Evolutionary conservation across 1,139 yeast species (phyloP), one percentile per base, ranked within the genome.

Genomic region (Scheffersomyces stambukii): DNA sequence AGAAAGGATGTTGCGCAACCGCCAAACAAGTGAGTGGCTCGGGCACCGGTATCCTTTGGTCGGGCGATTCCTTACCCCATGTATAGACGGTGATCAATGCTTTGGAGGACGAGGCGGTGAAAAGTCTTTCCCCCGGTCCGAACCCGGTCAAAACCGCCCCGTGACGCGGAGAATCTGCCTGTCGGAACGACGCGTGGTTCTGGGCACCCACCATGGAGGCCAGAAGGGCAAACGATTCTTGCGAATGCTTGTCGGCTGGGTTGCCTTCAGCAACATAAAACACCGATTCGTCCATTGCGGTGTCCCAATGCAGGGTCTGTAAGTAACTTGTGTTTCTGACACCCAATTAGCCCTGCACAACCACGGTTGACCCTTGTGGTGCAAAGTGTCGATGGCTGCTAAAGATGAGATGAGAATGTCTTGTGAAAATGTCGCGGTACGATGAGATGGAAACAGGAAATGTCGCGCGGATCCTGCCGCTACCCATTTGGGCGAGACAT

Each of bases 21-120:
- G 73, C 67, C 31, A 91, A 50, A 48, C 85, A 75, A 9, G 71
- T 57, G 26, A 89, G 56, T 32, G 75, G 77, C 53, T 86, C 97
- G 0, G 97, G 96, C 8, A 89, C 65, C 1, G 95, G 93, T 23
- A 89, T 69, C 42, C 82, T 71, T 54, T 89, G 96, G 38, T 81
- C 86, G 1, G 84, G 77, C 8, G 84, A 70, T 47, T 91, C 97
- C 48, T 84, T 82, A 5, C 82, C 80, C 66, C 81, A 75, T 3
- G 77, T 59, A 50, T 86, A 89, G 2, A 82, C 81, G 40, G 81
- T 79, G 20, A 89, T 58, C 33, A 85, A 57, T 0, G 96, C 91
- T 48, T 81, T 84, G 26, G 70, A 74, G 13, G 67, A 61, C 35
- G 81, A 79, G 2, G 86, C 82, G 6, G 76, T 76, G 36, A 83